Base-by-base conservation (phyloP, 2,329 filamentous ascomycete genomes). In the Colletotrichum euphorbiae region DNA sequence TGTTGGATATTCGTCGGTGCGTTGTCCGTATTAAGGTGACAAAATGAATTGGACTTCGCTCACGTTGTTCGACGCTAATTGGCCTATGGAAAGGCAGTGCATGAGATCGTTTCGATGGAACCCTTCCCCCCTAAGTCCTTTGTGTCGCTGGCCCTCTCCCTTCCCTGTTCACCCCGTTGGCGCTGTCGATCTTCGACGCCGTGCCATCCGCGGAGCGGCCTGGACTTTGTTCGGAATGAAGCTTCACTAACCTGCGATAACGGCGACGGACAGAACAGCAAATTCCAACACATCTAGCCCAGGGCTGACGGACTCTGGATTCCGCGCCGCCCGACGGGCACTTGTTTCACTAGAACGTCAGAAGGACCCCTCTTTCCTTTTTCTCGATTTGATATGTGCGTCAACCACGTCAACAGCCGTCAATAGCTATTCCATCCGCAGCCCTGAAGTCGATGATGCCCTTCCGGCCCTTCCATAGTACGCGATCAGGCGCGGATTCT, bases 61-160 rank as follows among this genome's bases (percentile, higher is more conserved):
- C 28, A 33, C 17, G 31, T 40, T 48, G n/a, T 36, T 24, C 42
- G 19, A 13, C 28, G 40, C 52, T 52, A 43, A 68, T 68, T 60
- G 55, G 48, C 15, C 55, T n/a, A 54, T 19, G 17, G 45, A 11
- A 24, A 17, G 17, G 36, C n/a, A 38, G 28, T 58, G 48, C 21
- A 60, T 66, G 66, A 69, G 66, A 51, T 69, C 66, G 66, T 66
- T 67, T 51, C n/a, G 64, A 69, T 55, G 65, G 65, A 58, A 48
- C 45, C 45, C 24, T 36, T 38, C 6, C 28, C 28, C 28, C 28
- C 28, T 24, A 28, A 31, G 38, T 36, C 55, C 55, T 58, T 58
- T 46, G 38, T 46, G 11, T 46, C 36, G 43, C 54, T 13, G 33
- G 55, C 31, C 58, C 24, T 43, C 51, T 46, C 24, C 17, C 15